Conservation (phyloP, 495 filamentous ascomycete genomes). For the Filosporella fistucella region DNA sequence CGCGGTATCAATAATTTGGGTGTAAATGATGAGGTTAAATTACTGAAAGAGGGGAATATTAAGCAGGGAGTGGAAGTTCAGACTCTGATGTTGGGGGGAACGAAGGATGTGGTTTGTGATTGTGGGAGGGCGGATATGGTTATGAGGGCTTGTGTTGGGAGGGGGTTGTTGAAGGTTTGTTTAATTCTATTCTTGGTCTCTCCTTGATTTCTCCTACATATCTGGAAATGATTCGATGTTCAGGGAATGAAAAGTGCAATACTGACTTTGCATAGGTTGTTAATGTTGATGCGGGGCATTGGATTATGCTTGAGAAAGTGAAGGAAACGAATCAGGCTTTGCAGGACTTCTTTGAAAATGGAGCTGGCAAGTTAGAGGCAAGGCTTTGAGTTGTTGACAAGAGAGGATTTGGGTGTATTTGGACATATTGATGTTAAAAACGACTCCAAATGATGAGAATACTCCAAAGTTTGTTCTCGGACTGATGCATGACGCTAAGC, state of each 20-base stretch:
- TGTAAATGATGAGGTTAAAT: constrained; percentile 6
- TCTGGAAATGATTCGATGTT: too few relatives aligned
- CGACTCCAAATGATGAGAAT: too few relatives aligned
- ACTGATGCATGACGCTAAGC: too few relatives aligned
- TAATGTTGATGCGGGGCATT: constrained; percentile 19
- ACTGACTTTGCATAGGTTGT: not conserved
- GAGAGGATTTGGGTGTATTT: too few relatives aligned
- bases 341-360: constrained; percentile 14
- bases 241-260: not conserved
- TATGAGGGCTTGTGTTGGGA: constrained; percentile 7
- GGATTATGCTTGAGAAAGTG: constrained; percentile 19
- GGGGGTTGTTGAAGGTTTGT: constrained; percentile 4
- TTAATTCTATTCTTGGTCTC: not conserved
- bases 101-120: constrained; percentile 13
- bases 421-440: too few relatives aligned
- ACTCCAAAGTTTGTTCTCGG: too few relatives aligned
- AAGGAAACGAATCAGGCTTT: constrained; percentile 15
- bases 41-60: constrained; percentile 9
- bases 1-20: constrained; percentile 5
- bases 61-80: constrained; percentile 3
- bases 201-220: too few relatives aligned
- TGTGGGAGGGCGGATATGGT: not conserved
- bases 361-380: not conserved
- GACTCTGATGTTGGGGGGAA: constrained; percentile 14
- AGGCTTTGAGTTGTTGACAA: too few relatives aligned